Evolutionary conservation across 2,329 filamentous ascomycete species (phyloP), one percentile per base, ranked within the genome.

Genomic region (Exophiala xenobiotica): DNA sequence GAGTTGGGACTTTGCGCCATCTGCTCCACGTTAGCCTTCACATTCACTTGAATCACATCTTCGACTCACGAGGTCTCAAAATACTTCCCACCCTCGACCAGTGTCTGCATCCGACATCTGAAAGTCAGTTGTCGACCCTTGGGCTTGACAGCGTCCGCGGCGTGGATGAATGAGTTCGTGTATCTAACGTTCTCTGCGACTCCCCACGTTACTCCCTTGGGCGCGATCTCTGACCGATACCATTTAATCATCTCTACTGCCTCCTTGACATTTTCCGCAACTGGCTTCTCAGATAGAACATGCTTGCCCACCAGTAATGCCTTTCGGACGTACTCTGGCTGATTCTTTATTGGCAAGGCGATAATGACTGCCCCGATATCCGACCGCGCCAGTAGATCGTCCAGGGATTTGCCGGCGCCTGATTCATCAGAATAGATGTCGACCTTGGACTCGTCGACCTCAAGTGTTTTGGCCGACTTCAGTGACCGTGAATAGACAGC

Each of bases 121-220:
- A 82, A 81, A 1, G 72, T 71, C 20, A 77, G 67, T 1, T 81
- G 65, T 24, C 68, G 65, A 14, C 80, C 80, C 20, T 80, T 64
- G 6, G 69, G 65, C 22, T 68, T 62, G 6, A 80, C 67, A 49
- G 76, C 70, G 53, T 73, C 65, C 1, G 73, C 70, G 2, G 70
- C 77, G 46, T 71, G 72, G 3, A 68, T 39, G 63, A 73, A 80
- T 24, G 74, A 74, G 20, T 67, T 68, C 46, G 78, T 64, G 62
- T 75, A 82, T 41, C 81, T 74, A 64, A 74, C 79, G 64, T 83
- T 82, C 65, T 83, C 80, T 2, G 78, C 80, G 2, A 83, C 71
- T 14, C 66, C 68, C 69, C 75, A 78, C 22, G 68, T 70, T 3
- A 68, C 60, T 45, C 68, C 70, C 44, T 57, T 65, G 5, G 64